These are phyloP conservation scores for Mrakiaceae sp. DNA, from an alignment of 1,284 basidiomycete genomes.

Conservation along the genomic window DNA sequence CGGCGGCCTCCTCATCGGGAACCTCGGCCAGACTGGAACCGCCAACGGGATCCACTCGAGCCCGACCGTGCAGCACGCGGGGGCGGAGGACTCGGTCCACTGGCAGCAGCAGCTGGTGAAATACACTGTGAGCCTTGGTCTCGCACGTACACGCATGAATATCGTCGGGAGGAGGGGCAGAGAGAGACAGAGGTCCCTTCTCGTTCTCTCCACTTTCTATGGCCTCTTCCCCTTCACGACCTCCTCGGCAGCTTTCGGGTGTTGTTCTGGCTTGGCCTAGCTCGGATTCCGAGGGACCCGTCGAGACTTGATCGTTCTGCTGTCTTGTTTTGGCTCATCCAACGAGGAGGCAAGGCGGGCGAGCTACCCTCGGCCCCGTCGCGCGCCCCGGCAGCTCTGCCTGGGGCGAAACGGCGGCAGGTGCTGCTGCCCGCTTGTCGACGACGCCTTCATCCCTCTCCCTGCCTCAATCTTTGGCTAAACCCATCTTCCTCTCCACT, in stretches of 20 bases:
- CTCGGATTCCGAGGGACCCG: no score
- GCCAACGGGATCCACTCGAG: conserved; percentile 8
- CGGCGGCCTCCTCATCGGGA: conserved; percentile 12
- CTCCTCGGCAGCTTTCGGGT: no score
- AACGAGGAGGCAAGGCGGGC: no score
- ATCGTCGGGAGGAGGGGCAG: conserved; percentile 7
- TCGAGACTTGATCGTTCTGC: no score
- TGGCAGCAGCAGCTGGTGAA: conserved; percentile 36
- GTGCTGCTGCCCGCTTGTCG: not conserved
- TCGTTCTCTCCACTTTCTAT: no score
- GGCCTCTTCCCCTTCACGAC: no score
- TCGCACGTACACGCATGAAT: conserved; percentile 10
- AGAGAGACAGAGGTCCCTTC: not conserved
- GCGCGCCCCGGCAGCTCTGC: no score
- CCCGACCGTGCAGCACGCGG: conserved; percentile 10
- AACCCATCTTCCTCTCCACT: not conserved
- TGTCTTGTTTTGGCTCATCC: no score
- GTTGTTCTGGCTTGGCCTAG: no score
- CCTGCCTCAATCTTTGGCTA: not conserved
- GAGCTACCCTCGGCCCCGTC: no score
- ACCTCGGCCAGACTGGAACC: conserved; percentile 4
- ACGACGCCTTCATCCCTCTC: not conserved
- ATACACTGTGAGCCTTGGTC: conserved; percentile 8
- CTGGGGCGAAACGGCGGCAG: no score
- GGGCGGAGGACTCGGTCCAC: conserved; percentile 18